These are phyloP conservation scores for Volvariella surrecta DNA, from an alignment of 1,284 basidiomycete genomes.

Conservation along the genomic window DNA sequence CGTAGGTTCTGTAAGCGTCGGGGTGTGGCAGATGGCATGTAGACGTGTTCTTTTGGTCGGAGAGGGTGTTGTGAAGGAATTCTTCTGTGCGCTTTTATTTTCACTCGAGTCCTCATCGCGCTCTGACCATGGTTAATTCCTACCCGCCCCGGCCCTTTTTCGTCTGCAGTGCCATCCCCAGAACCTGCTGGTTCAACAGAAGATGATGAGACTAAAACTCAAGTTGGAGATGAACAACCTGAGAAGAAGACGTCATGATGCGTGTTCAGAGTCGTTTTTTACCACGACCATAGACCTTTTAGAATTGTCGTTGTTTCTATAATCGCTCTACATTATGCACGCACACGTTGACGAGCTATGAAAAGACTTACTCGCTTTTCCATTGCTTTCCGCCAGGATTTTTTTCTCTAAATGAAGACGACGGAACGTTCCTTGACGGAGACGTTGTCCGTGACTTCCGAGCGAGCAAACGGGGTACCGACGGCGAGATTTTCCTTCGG, in stretches of 20 bases:
- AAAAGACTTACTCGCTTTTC: background rate
- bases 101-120: background rate
- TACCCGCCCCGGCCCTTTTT: no score
- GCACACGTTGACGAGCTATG: no score
- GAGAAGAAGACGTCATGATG: slow-evolving; percentile 3
- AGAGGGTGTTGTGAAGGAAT: slow-evolving; percentile 61
- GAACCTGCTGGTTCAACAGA: background rate
- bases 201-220: background rate
- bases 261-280: background rate
- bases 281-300: background rate
- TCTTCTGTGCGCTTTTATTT: slow-evolving; percentile 23
- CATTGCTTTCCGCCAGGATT: background rate
- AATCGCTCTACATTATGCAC: background rate
- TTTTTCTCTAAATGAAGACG: background rate
- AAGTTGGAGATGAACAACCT: background rate
- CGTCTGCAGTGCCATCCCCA: background rate
- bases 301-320: background rate
- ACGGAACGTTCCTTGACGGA: background rate
- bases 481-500: background rate
- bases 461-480: background rate
- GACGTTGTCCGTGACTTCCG: no score
- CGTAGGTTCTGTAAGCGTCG: slow-evolving; percentile 79
- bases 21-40: slow-evolving; percentile 88
- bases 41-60: slow-evolving; percentile 65
- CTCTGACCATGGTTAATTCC: no score